Base-by-base conservation (phyloP, 805 yeast genomes). In the Candida krabiensis region DNA sequence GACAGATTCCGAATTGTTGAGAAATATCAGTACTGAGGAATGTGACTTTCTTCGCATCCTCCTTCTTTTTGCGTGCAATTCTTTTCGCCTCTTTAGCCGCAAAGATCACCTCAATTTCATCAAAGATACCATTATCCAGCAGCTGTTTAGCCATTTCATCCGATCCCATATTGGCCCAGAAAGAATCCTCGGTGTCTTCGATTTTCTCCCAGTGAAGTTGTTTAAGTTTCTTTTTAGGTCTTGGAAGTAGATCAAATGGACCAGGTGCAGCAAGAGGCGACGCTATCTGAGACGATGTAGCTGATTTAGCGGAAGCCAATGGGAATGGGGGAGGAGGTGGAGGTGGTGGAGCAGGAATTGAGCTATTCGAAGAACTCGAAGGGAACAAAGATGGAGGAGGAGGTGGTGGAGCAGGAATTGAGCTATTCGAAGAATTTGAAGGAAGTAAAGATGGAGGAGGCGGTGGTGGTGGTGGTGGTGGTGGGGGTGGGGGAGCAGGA, bases 161-260 rank as follows among this genome's bases (percentile, higher is more conserved):
- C 16, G 83, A 79, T 27, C 81, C 77, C 22, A 79, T 71, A 19
- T 76, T 73, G 14, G 79, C 75, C 98, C 99, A 91, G 43, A 93
- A 84, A 0, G 98, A 90, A 30, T 82, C 77, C 36, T 82, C 85
- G 15, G 93, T 83, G 42, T 80, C 74, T 23, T 91, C 96, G 26
- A 95, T 71, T 55, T 86, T 87, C 51, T 91, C 96, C 98, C 98
- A 95, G 60, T 93, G 99, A 69, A 93, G 74, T 59, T 91, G 99
- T 59, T 95, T 93, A 47, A 93, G 73, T 57, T 84, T 86, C 42
- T 78, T 72, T 54, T 77, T 80, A 3, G 95, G 90, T 45, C 87
- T 69, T 19, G 85, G 86, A 43, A 73, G 72, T 34, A 64, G 64
- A 28, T 75, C 82, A 56, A 68, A 71, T 28, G 67, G 63, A 23